Base-by-base conservation (phyloP, 2,329 filamentous ascomycete genomes). In the Hyphodiscus sp. region DNA sequence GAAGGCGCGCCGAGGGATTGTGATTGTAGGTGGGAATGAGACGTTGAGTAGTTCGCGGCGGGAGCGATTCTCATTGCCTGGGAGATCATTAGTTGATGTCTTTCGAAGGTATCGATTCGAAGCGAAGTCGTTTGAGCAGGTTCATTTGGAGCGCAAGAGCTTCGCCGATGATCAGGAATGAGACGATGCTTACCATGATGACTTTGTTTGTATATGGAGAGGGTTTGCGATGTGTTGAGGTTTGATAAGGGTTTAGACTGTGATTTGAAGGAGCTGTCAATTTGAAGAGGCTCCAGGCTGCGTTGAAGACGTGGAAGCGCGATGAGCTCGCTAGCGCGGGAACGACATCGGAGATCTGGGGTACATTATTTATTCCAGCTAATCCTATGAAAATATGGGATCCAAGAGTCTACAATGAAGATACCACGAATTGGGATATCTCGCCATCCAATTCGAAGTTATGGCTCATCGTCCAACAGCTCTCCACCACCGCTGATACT, bases 51-150 rank as follows among this genome's bases (percentile, higher is more conserved):
- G 62, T 76, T 68, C 65, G 83, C 72, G 57, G 83, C 70, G 69
- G 94, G 94, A 63, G 89, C 83, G 74, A 99, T 87, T 75, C 91
- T 90, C 80, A 97, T 87, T 68, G 89, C 87, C 89, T 95, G 71
- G 46, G 54, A 50, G 44, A 41, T 50, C 49, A 49, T 51, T 50
- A 52, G 50, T 16, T 49, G 9, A 2, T 13, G 47, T 47, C 33
- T 33, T 44, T 13, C 45, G n/a, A 19, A 51, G 30, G 50, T 52
- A 30, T 20, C n/a, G 19, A 33, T 33, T 7, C 7, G 29, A 33
- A 33, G 29, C 13, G 5, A 38, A 10, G 33, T 10, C 16, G 19
- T 15, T 20, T 33, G 41, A 23, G 16, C 23, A 16, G 1, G 33
- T 51, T 19, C 38, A 19, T 3, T 10, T 18, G 18, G 13, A 19